phyloP scores from a whole-genome alignment of 1,139 yeast species.

The Geotrichum bryndzae region DNA sequence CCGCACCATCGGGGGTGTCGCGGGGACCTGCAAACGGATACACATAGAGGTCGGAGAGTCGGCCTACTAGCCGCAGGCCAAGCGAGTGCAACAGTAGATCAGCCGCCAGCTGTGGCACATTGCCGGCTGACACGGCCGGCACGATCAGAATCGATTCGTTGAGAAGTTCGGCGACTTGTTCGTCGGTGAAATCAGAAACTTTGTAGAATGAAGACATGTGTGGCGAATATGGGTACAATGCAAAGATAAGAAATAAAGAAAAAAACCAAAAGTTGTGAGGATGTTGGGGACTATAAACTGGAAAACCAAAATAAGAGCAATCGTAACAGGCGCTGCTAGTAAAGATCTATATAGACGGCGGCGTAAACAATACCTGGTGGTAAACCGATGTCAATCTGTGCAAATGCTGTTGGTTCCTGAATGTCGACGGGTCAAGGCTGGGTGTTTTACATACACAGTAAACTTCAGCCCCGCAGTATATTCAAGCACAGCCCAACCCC shows the following conservation, averaged over 20 bases:
- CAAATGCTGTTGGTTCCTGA: background rate
- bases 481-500: slow-evolving; percentile 9
- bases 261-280: background rate
- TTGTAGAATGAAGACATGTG: slow-evolving; percentile 3
- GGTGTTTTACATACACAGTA: background rate
- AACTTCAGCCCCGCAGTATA: slow-evolving; percentile 1
- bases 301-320: background rate
- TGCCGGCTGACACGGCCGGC: slow-evolving; percentile 82
- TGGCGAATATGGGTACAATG: background rate
- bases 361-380: background rate
- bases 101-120: slow-evolving; percentile 76
- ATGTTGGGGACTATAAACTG: background rate
- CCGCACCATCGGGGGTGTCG: slow-evolving; percentile 39
- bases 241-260: background rate
- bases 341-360: background rate
- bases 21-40: slow-evolving; percentile 84
- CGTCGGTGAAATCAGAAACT: background rate
- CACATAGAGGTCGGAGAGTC: slow-evolving; percentile 53
- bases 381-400: background rate
- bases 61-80: slow-evolving; percentile 46
- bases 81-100: slow-evolving; percentile 68
- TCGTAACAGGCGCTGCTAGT: background rate
- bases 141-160: slow-evolving; percentile 41
- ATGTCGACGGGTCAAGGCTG: background rate
- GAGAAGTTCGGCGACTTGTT: background rate